Evolutionary conservation across 139 green algal genomes (phyloP), one percentile per base, ranked within the genome.

Genomic region (Volvox reticuliferus): DNA sequence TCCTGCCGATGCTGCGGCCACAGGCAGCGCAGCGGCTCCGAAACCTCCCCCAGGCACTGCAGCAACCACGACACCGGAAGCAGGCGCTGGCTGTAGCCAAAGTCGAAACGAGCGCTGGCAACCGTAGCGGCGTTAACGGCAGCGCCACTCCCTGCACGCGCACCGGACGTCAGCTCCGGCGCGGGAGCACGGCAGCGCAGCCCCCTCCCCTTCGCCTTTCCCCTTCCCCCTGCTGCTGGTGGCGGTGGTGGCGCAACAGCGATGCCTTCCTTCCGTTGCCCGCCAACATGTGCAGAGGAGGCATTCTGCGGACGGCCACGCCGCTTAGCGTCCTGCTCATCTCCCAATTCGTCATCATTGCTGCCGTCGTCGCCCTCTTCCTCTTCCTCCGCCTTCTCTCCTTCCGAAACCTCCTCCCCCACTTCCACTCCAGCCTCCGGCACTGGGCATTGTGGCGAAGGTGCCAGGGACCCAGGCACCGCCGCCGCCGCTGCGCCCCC

Each of bases 21-120:
- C 37, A 89, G 69, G 37, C 85, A 82, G 1, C 69, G 9, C 26
- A 89, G 69, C 36, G 69, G n/a, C 68, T 63, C 24, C 6, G 69
- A 73, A 30, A 89, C 69, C 30, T 55, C 32, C 0, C 85, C 63
- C 20, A 89, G 81, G 85, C 69, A 82, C 85, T 82, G 85, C 68
- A 89, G 85, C 85, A 89, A 44, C 85, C 69, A 89, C 1, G 69
- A 33, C 37, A 82, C 68, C 13, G 85, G 85, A n/a, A 89, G 69
- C 14, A 28, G 28, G 1, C 69, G 85, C 0, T 12, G 33, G 69
- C 82, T 71, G 85, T 89, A 89, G 19, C 0, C 65, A 5, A 55
- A 55, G 9, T 55, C 44, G 44, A 55, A 14, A 14, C 44, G 44
- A 55, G 44, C 44, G 44, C 44, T 9, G 44, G 9, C 44, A 55